These are phyloP conservation scores for Hydrangea macrophylla DNA, from an alignment of 148 eudicot species.

Conservation along the genomic window DNA sequence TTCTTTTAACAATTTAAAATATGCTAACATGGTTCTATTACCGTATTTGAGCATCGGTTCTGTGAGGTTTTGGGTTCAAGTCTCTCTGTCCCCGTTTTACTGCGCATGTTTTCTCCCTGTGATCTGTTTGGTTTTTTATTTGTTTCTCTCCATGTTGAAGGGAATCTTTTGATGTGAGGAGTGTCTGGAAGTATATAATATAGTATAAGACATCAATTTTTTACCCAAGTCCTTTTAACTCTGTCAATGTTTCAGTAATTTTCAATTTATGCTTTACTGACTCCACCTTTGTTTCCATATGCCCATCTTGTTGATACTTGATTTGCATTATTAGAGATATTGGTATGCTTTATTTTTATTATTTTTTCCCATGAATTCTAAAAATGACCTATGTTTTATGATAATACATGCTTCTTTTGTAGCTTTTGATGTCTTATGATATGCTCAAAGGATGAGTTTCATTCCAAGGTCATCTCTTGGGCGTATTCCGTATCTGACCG, in stretches of 20 bases:
- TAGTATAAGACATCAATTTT: no score
- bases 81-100: no score
- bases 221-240: not conserved
- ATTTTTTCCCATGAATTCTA: slow-evolving; percentile 6
- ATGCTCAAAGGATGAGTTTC: not conserved
- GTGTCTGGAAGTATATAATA: no score
- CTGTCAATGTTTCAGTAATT: not conserved
- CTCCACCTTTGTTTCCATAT: not conserved
- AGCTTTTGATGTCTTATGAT: not conserved
- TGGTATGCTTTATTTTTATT: not conserved
- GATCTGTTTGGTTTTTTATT: no score
- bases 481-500: not conserved
- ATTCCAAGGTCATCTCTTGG: not conserved
- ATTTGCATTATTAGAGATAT: not conserved
- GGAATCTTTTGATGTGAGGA: no score
- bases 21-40: no score
- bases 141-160: no score
- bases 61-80: no score
- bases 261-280: not conserved
- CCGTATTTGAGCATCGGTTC: no score
- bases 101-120: no score
- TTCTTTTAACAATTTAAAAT: no score
- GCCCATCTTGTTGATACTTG: not conserved
- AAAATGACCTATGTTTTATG: not conserved
- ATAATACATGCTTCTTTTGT: not conserved